A percentile compares a stretch with the other conserved stretches of the same genome.
Conservation (phyloP, 192 early-diverging fungal species). For the Linnemannia schmuckeri region DNA sequence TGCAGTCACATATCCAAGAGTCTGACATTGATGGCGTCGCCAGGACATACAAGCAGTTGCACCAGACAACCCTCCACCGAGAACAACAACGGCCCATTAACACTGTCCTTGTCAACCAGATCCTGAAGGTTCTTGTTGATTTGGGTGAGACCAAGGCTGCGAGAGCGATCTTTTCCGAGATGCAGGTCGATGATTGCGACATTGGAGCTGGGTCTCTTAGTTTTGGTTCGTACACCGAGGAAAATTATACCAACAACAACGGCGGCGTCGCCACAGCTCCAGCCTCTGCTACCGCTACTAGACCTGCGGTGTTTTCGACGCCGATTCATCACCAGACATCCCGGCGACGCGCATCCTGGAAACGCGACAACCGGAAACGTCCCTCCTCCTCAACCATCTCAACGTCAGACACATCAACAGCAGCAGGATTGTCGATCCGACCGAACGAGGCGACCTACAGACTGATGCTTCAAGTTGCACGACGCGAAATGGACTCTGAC, state of each 20-base stretch:
- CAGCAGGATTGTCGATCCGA: conserved; percentile 1
- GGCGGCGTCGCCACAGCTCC: not conserved
- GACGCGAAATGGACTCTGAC: conserved; percentile 10
- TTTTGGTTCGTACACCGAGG: too few relatives aligned
- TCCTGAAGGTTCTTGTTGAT: conserved; percentile 30
- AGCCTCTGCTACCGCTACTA: not conserved
- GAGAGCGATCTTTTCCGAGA: conserved; percentile 20
- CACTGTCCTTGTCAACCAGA: conserved; percentile 35
- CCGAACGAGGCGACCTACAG: conserved; percentile 22
- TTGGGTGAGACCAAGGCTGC: conserved; percentile 33
- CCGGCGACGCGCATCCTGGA: conserved; percentile 6
- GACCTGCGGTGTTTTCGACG: not conserved
- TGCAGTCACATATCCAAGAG: conserved; percentile 25
- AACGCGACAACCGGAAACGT: not conserved
- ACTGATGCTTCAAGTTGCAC: conserved; percentile 28
- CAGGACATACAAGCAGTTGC: conserved; percentile 20
- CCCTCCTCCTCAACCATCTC: not conserved
- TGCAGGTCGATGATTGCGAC: not conserved
- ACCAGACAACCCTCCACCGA: not conserved
- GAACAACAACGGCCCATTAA: conserved; percentile 6
- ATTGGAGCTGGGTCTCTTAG: not conserved
- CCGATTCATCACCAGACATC: conserved; percentile 27
- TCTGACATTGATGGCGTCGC: conserved; percentile 25
- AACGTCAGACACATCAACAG: not conserved
- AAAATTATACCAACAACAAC: not conserved